Evolutionary conservation across 176 grass and related monocot genomes (phyloP).

Genomic region (Tillandsia fasciculata): DNA sequence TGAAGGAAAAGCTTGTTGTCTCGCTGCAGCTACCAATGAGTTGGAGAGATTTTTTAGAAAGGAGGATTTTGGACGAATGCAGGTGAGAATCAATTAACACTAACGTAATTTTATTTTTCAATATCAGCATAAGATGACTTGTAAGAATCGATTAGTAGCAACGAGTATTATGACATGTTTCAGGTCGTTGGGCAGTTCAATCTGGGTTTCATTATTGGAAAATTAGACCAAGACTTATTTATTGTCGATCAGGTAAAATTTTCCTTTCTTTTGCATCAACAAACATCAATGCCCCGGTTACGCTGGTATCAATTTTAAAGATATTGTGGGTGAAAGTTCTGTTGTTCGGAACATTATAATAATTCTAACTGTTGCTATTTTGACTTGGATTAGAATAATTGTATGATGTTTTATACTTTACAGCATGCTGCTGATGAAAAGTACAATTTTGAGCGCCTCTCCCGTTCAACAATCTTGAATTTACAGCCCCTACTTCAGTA

Average conservation of each 20-base stretch:
- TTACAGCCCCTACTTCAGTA: conserved; percentile 85
- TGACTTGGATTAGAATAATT: neutral
- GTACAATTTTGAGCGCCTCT: conserved; percentile 88
- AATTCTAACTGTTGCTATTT: too few relatives aligned
- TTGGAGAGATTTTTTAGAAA: conserved; percentile 88
- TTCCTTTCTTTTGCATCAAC: conserved; percentile 16
- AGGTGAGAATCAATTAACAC: conserved; percentile 37
- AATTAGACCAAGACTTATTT: conserved; percentile 80
- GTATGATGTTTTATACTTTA: conserved; percentile 23
- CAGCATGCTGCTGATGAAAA: conserved; percentile 99
- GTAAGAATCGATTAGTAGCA: neutral
- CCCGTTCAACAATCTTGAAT: conserved; percentile 84
- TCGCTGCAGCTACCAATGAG: conserved; percentile 66
- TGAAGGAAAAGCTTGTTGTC: conserved; percentile 50
- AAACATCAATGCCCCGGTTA: neutral
- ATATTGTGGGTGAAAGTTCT: too few relatives aligned
- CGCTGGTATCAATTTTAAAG: neutral
- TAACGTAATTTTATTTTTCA: neutral
- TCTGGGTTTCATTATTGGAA: conserved; percentile 98
- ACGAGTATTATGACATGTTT: conserved; percentile 6
- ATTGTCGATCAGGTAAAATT: conserved; percentile 86
- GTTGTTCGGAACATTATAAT: too few relatives aligned
- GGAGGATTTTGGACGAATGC: conserved; percentile 88
- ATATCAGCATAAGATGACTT: neutral
- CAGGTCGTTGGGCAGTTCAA: conserved; percentile 97